Base-by-base conservation (phyloP, 805 yeast genomes). In the Candida ascalaphidarum region DNA sequence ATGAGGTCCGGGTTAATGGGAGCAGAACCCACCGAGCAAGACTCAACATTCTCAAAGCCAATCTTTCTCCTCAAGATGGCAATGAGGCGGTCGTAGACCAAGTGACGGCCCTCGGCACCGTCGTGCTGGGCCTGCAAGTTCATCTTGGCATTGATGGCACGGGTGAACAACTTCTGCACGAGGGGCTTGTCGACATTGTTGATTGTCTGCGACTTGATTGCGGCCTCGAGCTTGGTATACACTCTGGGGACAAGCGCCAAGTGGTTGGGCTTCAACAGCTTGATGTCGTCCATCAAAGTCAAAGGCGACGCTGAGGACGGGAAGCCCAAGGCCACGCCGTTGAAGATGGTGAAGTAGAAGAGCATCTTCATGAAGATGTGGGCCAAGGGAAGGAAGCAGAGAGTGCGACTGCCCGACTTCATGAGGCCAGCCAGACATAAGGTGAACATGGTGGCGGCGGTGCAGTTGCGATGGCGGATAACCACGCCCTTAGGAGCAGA, bases 401-500 rank as follows among this genome's bases (percentile, higher is more conserved):
- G 45, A 17, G 29, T 19, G 9, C 28, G 23, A 5, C 29, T 28
- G 5, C 9, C 11, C 6, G 23, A 28, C 8, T 15, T 11, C 4
- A 25, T 30, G 7, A 32, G 25, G 22, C 23, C 24, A 5, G 8
- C 18, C 6, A 8, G 8, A 6, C 6, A 7, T 7, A 45, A 11
- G 4, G 40, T 24, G 27, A 41, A 40, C 7, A 33, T 32, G 17
- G 37, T 22, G 3, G 48, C 50, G 17, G 48, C 41, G 2, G 40
- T 44, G 1, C 48, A 43, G 34, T 31, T 14, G 33, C 33, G 1
- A 34, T 31, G 8, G 39, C 29, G 28, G 36, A 79, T 57, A 17
- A 75, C 72, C 15, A 78, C 89, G 43, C 89, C 89, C 58, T 81
- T 82, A 36, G 89, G 84, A 30, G 52, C 42, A 23, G 77, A 70